Evolutionary conservation across 2,329 filamentous ascomycete genomes (phyloP).

Genomic region (Fusarium sp.): DNA sequence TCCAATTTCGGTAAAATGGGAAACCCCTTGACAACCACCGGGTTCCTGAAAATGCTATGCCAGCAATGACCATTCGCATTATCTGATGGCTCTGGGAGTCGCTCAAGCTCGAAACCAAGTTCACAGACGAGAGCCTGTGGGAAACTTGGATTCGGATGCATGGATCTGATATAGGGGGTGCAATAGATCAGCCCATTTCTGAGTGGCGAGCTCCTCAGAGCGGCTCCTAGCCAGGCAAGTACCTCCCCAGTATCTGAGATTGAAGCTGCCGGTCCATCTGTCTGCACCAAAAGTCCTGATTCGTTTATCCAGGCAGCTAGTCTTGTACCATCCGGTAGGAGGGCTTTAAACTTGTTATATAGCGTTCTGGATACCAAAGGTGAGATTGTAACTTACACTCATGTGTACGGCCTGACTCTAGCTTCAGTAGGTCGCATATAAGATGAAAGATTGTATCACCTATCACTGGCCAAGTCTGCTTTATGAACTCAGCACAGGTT

Average conservation of each 20-base stretch:
- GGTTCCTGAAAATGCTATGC: too few relatives aligned
- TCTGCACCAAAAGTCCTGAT: not conserved
- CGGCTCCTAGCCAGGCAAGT: not conserved
- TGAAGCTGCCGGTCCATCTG: not conserved
- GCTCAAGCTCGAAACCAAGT: not conserved
- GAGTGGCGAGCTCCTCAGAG: not conserved
- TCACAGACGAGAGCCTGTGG: not conserved
- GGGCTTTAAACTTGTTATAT: rapidly evolving
- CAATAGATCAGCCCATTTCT: rapidly evolving
- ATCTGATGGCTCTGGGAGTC: too few relatives aligned
- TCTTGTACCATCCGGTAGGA: not conserved
- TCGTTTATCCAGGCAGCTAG: not conserved
- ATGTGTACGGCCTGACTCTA: too few relatives aligned
- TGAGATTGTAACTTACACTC: not conserved
- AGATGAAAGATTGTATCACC: not conserved
- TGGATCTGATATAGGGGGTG: not conserved
- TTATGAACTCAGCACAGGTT: not conserved
- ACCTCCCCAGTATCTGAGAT: not conserved
- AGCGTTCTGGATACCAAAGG: too few relatives aligned
- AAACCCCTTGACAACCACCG: too few relatives aligned
- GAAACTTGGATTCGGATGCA: rapidly evolving
- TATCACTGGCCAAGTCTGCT: not conserved
- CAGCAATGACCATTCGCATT: too few relatives aligned
- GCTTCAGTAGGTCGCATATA: not conserved
- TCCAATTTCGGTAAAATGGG: not conserved